A percentile compares a stretch with the other conserved stretches of the same genome.
Evolutionary conservation across 169 alveolate genomes (phyloP).

Genomic region (Theileria annulata): DNA sequence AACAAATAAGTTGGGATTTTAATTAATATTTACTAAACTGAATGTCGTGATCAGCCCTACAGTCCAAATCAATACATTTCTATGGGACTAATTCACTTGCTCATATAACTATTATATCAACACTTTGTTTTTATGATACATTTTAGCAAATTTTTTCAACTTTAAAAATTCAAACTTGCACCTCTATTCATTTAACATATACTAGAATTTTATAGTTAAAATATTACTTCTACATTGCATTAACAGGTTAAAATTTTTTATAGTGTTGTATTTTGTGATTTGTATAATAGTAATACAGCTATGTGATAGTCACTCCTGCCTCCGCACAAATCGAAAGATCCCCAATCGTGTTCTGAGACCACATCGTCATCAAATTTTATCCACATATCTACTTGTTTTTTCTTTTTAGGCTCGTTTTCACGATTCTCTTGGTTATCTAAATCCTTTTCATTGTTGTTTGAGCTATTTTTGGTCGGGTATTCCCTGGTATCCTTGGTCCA

Average conservation of each 20-base stretch:
- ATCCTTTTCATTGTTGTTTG: conserved; percentile 8
- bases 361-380: conserved; percentile 86
- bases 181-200: not conserved
- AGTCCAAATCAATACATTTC: not conserved
- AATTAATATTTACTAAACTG: not conserved
- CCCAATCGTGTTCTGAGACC: conserved; percentile 79
- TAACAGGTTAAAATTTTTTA: conserved; percentile 6
- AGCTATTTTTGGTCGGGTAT: not conserved
- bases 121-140: no score
- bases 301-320: conserved; percentile 89
- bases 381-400: conserved; percentile 69
- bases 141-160: not conserved
- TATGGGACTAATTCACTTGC: not conserved
- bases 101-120: not conserved
- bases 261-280: conserved; percentile 54
- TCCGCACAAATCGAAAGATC: conserved; percentile 84
- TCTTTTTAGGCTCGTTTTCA: conserved; percentile 35
- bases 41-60: not conserved
- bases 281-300: conserved; percentile 83
- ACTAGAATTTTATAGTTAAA: not conserved
- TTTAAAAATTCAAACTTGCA: not conserved
- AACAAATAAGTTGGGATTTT: not conserved
- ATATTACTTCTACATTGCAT: not conserved
- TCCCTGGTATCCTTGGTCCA: conserved; percentile 83
- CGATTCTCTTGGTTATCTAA: not conserved